A percentile compares a stretch with the other conserved stretches of the same genome.
phyloP scores from a whole-genome alignment of 257 asterid species.

The Nemophila menziesii region DNA sequence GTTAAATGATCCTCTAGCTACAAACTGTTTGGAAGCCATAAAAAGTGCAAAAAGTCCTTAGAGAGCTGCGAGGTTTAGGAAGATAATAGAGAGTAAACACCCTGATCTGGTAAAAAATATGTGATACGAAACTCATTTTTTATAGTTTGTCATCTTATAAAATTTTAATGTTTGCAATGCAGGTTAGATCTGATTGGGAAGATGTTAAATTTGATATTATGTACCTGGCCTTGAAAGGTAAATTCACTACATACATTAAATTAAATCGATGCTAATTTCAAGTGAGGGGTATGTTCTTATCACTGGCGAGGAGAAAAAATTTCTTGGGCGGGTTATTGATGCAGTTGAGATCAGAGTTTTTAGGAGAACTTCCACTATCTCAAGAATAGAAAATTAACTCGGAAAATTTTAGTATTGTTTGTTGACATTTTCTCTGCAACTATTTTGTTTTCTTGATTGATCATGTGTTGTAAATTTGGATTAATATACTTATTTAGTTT shows the following conservation, averaged over 20 bases:
- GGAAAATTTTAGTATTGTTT: constrained; percentile 1
- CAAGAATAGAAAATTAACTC: constrained; percentile 19
- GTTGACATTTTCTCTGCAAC: too few relatives aligned
- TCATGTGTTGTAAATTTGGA: too few relatives aligned
- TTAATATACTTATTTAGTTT: too few relatives aligned
- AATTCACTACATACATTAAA: constrained; percentile 55
- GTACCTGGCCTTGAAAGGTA: constrained; percentile 66
- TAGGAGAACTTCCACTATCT: constrained; percentile 25
- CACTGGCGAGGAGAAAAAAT: constrained; percentile 94
- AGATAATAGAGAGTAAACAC: constrained; percentile 62
- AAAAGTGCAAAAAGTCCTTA: constrained; percentile 79
- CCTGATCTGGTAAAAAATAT: constrained; percentile 49
- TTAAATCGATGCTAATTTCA: constrained; percentile 59
- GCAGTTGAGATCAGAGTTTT: constrained; percentile 78
- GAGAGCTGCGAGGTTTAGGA: constrained; percentile 93
- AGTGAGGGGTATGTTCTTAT: constrained; percentile 84
- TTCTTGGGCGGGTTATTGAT: constrained; percentile 86
- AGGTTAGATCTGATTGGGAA: constrained; percentile 90
- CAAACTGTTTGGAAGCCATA: constrained; percentile 42
- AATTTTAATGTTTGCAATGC: constrained; percentile 7
- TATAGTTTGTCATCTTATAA: not conserved
- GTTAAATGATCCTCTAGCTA: constrained; percentile 48
- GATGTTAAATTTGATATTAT: constrained; percentile 55
- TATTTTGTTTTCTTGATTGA: too few relatives aligned
- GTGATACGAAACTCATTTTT: not conserved